Percentiles rank a stretch among this genome's conserved stretches.
Evolutionary conservation across 306 rosid genomes (phyloP).

Genomic region (Canavalia gladiata): DNA sequence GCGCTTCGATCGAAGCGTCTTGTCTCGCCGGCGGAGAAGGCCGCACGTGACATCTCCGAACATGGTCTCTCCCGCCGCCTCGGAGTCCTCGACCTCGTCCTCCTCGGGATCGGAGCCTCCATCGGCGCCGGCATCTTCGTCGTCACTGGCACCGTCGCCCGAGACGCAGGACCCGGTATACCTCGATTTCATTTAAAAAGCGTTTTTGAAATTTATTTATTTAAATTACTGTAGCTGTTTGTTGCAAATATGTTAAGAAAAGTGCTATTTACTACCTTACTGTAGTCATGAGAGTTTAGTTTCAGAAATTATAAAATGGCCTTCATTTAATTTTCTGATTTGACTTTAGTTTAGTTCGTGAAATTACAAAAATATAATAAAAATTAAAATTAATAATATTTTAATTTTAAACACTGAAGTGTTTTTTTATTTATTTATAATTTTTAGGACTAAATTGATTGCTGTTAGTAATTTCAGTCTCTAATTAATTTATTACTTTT

Average conservation of each 20-base stretch:
- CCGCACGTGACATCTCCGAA: conserved; percentile 60
- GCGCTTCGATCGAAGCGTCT: conserved; percentile 75
- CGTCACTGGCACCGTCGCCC: conserved; percentile 96
- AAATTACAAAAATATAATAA: too few relatives aligned
- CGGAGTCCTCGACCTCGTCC: conserved; percentile 83
- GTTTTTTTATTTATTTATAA: too few relatives aligned
- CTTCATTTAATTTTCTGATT: not conserved
- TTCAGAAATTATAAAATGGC: too few relatives aligned
- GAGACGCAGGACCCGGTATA: conserved; percentile 85
- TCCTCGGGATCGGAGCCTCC: conserved; percentile 93
- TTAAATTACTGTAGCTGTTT: not conserved
- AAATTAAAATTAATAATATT: not conserved
- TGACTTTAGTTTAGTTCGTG: too few relatives aligned
- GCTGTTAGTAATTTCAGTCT: too few relatives aligned
- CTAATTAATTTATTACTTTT: too few relatives aligned
- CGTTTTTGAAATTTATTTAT: not conserved
- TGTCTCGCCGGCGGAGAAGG: conserved; percentile 59
- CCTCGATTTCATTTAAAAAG: not conserved
- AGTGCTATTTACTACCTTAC: too few relatives aligned
- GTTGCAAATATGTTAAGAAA: not conserved
- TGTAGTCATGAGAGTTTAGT: too few relatives aligned
- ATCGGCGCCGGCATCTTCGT: conserved; percentile 95
- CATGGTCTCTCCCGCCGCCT: conserved; percentile 87
- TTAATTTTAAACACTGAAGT: not conserved
- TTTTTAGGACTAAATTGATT: too few relatives aligned